phyloP scores from a whole-genome alignment of 352 stramenopile species.

The Chrysophaeum taylorii region DNA sequence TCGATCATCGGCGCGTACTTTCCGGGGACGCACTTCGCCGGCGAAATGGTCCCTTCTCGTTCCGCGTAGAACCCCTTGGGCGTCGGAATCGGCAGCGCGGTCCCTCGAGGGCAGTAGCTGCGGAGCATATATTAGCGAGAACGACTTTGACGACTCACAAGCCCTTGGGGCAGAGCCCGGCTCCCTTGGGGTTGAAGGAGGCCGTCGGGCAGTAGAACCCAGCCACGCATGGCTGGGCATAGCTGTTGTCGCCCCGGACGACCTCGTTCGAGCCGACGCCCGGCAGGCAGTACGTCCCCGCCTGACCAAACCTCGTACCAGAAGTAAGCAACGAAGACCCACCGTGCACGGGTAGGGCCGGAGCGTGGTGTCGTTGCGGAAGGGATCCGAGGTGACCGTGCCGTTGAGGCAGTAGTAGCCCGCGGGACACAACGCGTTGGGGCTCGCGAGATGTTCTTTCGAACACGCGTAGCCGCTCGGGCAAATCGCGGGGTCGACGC shows the following conservation, averaged over 20 bases:
- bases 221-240: constrained; percentile 78
- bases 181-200: constrained; percentile 76
- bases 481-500: constrained; percentile 76
- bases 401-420: constrained; percentile 89
- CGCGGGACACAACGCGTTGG: constrained; percentile 79
- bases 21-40: constrained; percentile 78
- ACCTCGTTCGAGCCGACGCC: constrained; percentile 79
- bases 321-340: too few relatives aligned
- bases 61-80: constrained; percentile 75
- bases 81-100: constrained; percentile 78
- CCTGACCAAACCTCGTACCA: too few relatives aligned
- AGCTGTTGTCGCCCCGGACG: constrained; percentile 63
- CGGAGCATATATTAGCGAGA: too few relatives aligned
- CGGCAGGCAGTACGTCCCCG: constrained; percentile 86
- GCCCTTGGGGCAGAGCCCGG: constrained; percentile 76
- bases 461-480: constrained; percentile 80
- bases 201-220: constrained; percentile 89
- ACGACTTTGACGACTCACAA: too few relatives aligned
- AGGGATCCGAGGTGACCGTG: constrained; percentile 80
- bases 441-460: constrained; percentile 57
- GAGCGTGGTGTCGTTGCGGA: constrained; percentile 88
- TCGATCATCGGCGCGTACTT: constrained; percentile 92
- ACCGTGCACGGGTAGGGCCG: constrained; percentile 82
- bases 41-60: constrained; percentile 72
- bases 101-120: constrained; percentile 80